Base-by-base conservation (phyloP, 2,329 filamentous ascomycete species). In the Aureobasidium namibiae region DNA sequence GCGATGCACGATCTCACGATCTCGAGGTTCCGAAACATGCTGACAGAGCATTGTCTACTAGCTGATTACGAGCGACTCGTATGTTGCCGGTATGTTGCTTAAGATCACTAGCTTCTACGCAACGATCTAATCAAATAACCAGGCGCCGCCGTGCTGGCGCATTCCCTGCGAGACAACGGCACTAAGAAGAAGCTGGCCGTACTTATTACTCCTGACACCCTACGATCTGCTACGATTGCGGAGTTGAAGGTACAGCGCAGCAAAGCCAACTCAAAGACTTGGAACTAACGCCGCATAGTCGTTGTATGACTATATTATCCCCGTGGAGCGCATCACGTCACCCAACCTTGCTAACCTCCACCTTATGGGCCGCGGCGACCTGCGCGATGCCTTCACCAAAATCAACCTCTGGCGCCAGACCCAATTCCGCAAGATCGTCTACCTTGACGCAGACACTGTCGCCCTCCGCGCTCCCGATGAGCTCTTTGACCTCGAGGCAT, bases 361-460 rank as follows among this genome's bases (percentile, higher is more conserved):
- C 72, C 82, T 97, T 59, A 96, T 99, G 92, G 86, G 91, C 71
- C 89, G 94, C 56, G 82, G 86, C 63, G 94, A 99, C 69, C 81
- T 99, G 53, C 86, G 92, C 69, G 92, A 91, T 29, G 89, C 92
- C 63, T 97, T 97, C 70, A 97, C 94, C 65, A 99, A 99, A 78
- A 92, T 99, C 74, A 86, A 90, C 65, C 80, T 99, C 18, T 99
- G 94, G 94, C 89, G 87, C 64, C 88, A 92, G 74, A 87, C 84
- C 3, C 90, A 96, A 69, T 99, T 92, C 73, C 84, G 87, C 64
- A 92, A 88, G 75, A 90, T 99, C 60, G 89, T 99, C 60, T 99
- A 97, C 73, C 80, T 99, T 63, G 94, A 99, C 71, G 89, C 92
- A 62, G 94, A 99, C 69, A 84, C 96, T 41, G 88, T 99, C n/a